Conservation (phyloP, 139 green algal genomes). For the Microglena sp. region DNA sequence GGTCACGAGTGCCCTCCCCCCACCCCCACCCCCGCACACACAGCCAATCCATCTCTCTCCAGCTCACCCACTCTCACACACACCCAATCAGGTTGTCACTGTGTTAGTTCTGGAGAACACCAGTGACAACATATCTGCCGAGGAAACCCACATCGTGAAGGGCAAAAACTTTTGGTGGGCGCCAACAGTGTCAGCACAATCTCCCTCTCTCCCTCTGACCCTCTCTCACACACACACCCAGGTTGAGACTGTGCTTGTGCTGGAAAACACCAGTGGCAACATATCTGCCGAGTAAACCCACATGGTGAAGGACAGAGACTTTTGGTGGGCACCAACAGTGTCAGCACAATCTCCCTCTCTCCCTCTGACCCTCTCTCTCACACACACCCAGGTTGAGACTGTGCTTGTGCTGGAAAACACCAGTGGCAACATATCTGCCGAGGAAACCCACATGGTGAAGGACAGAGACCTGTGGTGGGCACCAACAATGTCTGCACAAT, state of each 20-base stretch:
- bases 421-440: conserved; percentile 33
- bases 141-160: conserved; percentile 21
- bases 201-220: too few species aligned
- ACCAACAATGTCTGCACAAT: neutral
- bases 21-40: too few species aligned
- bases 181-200: neutral
- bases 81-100: too few species aligned
- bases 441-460: conserved; percentile 23
- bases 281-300: conserved; percentile 24
- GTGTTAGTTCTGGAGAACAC: conserved; percentile 75
- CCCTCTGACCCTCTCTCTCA: neutral
- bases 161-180: conserved; percentile 17
- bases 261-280: conserved; percentile 66
- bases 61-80: too few species aligned
- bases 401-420: conserved; percentile 77
- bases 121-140: conserved; percentile 30
- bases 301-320: conserved; percentile 24
- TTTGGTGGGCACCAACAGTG: conserved; percentile 1
- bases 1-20: neutral
- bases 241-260: too few species aligned
- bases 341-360: neutral
- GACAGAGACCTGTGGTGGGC: conserved; percentile 18
- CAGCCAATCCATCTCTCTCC: too few species aligned
- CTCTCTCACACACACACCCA: too few species aligned
- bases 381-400: conserved; percentile 17